phyloP scores from a whole-genome alignment of 139 green algal genomes.

The Spirogloea muscicola region DNA sequence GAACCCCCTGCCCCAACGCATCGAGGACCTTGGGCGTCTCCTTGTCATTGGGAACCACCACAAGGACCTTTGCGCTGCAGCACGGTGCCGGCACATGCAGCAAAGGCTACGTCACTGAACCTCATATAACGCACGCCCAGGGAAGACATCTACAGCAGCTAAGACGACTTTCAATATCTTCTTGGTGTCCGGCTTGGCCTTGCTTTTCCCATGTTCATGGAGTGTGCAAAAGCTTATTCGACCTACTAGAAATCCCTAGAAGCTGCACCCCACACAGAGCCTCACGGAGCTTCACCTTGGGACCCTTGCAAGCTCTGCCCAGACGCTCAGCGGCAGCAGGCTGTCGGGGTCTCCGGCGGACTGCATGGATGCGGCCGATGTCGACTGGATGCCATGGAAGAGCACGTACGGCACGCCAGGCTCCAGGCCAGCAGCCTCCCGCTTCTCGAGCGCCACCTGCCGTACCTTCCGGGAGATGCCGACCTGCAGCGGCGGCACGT shows the following conservation, averaged over 20 bases:
- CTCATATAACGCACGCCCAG: too few relatives aligned
- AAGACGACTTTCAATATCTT: too few relatives aligned
- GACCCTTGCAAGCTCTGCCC: conserved; percentile 4
- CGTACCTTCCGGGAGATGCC: conserved; percentile 7
- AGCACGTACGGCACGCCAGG: conserved; percentile 12
- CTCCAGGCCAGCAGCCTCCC: conserved; percentile 1
- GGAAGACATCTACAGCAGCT: too few relatives aligned
- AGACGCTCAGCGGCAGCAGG: not conserved
- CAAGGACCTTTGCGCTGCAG: conserved; percentile 15
- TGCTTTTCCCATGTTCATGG: too few relatives aligned
- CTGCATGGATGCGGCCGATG: conserved; percentile 20
- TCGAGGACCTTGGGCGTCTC: conserved; percentile 3
- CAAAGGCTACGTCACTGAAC: too few relatives aligned
- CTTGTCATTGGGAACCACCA: conserved; percentile 21
- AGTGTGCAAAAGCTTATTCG: too few relatives aligned
- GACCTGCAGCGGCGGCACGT: conserved; percentile 14
- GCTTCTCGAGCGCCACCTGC: conserved; percentile 10
- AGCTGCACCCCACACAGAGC: too few relatives aligned
- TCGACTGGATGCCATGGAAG: conserved; percentile 34
- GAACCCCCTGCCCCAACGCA: not conserved
- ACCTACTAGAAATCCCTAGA: too few relatives aligned
- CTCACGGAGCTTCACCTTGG: too few relatives aligned
- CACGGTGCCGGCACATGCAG: too few relatives aligned
- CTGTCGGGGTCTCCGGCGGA: conserved; percentile 31
- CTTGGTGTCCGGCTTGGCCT: too few relatives aligned